Evolutionary conservation across 306 rosid species (phyloP), one percentile per base, ranked within the genome.

Genomic region (Myrica gale): DNA sequence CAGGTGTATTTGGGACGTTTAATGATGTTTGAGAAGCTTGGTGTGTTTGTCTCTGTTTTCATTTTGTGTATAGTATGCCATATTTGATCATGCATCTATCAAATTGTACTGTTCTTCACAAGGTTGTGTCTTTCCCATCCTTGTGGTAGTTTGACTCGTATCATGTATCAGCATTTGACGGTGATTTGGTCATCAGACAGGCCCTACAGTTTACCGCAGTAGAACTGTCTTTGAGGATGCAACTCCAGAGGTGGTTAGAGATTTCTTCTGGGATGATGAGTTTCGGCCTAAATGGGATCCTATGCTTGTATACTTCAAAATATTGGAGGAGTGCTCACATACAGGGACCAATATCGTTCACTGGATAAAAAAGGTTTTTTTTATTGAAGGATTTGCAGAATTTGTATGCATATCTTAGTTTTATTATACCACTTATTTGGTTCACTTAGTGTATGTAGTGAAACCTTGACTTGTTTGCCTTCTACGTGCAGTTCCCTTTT

Each of bases 211-310:
- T 78, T 96, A 96, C 84, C 89, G 96, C 15, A 96, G 93, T 77
- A 90, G 85, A 89, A 96, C 97, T 65, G 87, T 92, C 57, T 96
- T 92, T 81, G 98, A 96, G 86, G 99, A 96, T 75, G 98, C 96
- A 56, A 87, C 89, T 42, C 93, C 96, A 1, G 99, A 96, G 87
- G 68, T 96, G 87, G 99, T 96, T 20, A 89, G 98, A 84, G 99
- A 96, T 85, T 96, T 96, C 85, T 96, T 96, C 78, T 96, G 99
- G 99, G 99, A 96, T 78, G 99, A 96, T 84, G 98, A 96, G 76
- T 92, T 90, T 76, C 96, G 99, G 71, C 90, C 90, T 79, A 89
- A 88, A 83, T 96, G 99, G 99, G 99, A 96, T 87, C 82, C 91
- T 20, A 96, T 96, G 99, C 97, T 96, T 16, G 65, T 86, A 12